Conservation (phyloP, 2,329 filamentous ascomycete species). For the Apiospora arundinis region DNA sequence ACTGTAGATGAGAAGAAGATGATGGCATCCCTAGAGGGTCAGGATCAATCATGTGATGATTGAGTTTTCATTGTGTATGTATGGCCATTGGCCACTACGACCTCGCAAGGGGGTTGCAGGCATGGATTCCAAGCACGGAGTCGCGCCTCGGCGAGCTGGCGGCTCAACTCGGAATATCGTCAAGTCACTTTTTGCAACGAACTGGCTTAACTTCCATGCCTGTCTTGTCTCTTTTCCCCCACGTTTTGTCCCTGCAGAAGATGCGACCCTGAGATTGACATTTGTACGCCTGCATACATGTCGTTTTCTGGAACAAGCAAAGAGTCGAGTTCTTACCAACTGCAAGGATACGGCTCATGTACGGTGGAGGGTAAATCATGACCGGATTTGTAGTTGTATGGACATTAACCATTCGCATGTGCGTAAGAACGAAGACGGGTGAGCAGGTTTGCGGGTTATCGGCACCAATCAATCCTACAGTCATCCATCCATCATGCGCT, state of each 20-base stretch:
- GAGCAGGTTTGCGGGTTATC: background rate
- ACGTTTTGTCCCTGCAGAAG: constrained; percentile 7
- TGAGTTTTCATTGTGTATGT: background rate
- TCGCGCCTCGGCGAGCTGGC: background rate
- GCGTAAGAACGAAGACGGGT: background rate
- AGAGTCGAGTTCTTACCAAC: background rate
- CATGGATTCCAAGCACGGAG: background rate
- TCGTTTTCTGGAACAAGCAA: background rate
- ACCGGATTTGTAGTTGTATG: background rate
- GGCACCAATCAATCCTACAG: background rate
- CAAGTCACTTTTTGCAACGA: background rate
- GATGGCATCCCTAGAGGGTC: background rate
- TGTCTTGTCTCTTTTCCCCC: background rate
- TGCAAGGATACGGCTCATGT: background rate
- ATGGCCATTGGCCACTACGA: background rate
- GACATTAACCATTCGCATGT: background rate
- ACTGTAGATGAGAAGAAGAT: background rate
- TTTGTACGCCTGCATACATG: background rate
- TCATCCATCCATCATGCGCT: background rate
- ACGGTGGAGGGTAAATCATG: constrained; percentile 2
- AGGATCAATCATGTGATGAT: background rate
- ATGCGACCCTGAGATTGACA: background rate
- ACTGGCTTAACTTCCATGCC: background rate
- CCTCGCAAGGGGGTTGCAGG: background rate
- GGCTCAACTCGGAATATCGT: background rate